Evolutionary conservation across 169 alveolate genomes (phyloP), one percentile per base, ranked within the genome.

Genomic region (Toxoplasma gondii): DNA sequence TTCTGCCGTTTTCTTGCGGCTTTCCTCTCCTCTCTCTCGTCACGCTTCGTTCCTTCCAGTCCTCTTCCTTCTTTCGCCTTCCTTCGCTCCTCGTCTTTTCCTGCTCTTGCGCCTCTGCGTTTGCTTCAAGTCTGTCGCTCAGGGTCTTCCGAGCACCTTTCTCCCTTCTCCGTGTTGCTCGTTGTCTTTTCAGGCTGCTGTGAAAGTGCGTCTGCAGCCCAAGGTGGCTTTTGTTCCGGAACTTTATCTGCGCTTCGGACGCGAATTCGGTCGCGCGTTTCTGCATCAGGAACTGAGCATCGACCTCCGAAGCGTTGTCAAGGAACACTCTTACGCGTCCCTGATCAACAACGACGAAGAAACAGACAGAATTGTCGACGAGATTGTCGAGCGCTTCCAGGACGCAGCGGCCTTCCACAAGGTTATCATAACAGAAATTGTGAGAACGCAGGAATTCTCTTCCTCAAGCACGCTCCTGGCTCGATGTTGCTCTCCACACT

Each of bases 331-430:
- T 49, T 81, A n/a, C 38, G 94, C 67, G 4, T 84, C 45, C 69
- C 78, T 92, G 86, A 27, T 54, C 9, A 58, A 10, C 49, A 41
- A 81, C 78, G 91, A 82, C 49, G 94, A 45, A 24, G 31, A 53
- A 22, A 41, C 91, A 1, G 91, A 92, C 39, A 43, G 1, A 12
- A 84, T 84, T 5, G 88, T 44, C 39, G 86, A 92, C 27, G 87
- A 92, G 31, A 19, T 92, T 9, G 69, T 92, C 39, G 43, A 53
- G n/a, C 53, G 91, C 1, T 34, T 92, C 49, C 39, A 39, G 10
- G 94, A 92, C 53, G 94, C 94, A 2, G 91, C 94, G 12, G 78
- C 91, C 44, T 92, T 92, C 74, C 88, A 92, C 86, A 92, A 92
- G 54, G 36, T 92, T 69, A 43, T 54, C 83, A 53, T 92, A 53